Conservation (phyloP, 2,329 filamentous ascomycete species). For the Penicillium concentricum region DNA sequence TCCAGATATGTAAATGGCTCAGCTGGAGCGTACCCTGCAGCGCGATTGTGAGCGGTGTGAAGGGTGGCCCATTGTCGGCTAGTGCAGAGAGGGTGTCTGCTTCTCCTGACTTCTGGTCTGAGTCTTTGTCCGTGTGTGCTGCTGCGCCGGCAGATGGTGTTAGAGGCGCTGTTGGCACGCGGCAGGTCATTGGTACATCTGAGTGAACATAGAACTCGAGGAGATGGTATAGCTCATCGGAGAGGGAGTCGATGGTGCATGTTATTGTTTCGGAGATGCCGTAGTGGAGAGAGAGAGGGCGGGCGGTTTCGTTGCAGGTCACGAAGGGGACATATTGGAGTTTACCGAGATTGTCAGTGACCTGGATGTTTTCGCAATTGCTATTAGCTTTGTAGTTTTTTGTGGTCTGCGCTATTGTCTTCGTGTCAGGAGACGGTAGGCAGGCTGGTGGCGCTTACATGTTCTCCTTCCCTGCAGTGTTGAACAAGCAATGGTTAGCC, state of each 20-base stretch:
- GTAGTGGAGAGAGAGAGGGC: conserved; percentile 81
- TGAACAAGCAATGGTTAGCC: conserved; percentile 5
- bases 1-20: conserved; percentile 86
- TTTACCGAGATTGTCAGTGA: conserved; percentile 75
- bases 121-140: conserved; percentile 30
- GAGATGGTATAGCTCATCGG: conserved; percentile 56
- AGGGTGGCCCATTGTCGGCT: conserved; percentile 32
- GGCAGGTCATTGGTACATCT: conserved; percentile 89
- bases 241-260: conserved; percentile 52
- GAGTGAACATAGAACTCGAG: conserved; percentile 92
- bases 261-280: conserved; percentile 65
- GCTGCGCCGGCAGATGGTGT: conserved; percentile 23
- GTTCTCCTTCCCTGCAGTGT: conserved; percentile 23
- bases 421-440: conserved; percentile 9
- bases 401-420: not conserved
- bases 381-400: not conserved
- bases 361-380: conserved; percentile 39
- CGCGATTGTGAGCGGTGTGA: conserved; percentile 81
- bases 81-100: conserved; percentile 45
- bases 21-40: conserved; percentile 84
- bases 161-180: conserved; percentile 75
- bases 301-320: conserved; percentile 80
- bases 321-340: conserved; percentile 92
- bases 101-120: conserved; percentile 47
- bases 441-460: conserved; percentile 19